Conservation (phyloP, 495 filamentous ascomycete species). For the Hyaloscypha bicolor region DNA sequence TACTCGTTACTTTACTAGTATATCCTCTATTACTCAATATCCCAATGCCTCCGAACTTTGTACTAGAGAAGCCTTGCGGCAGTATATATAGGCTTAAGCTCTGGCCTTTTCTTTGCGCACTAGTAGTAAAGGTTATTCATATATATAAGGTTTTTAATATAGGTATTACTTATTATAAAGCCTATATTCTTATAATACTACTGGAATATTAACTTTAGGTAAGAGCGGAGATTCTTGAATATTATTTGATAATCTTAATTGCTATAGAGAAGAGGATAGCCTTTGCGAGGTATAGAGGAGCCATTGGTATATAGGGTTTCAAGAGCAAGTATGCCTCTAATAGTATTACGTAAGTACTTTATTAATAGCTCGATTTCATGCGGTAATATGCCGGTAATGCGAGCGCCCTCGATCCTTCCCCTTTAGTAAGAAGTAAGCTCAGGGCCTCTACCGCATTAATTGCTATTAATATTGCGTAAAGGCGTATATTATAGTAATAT, state of each 20-base stretch:
- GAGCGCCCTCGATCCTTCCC: no score
- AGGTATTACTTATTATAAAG: background rate
- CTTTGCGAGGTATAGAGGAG: background rate
- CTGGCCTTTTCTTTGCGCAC: background rate
- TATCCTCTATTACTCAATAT: background rate
- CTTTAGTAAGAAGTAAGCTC: no score
- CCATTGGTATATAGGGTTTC: background rate
- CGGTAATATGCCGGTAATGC: no score
- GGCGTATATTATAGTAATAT: no score
- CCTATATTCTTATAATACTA: background rate
- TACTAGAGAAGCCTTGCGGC: background rate
- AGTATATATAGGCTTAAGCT: background rate
- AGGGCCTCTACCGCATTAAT: no score
- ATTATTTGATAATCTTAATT: background rate
- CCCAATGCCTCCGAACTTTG: background rate
- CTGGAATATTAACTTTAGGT: background rate
- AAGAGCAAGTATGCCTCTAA: no score
- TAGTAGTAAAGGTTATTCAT: background rate
- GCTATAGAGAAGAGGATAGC: background rate
- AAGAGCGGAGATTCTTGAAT: background rate
- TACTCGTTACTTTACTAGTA: no score
- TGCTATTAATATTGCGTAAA: no score
- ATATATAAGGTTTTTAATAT: background rate
- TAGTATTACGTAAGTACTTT: no score
- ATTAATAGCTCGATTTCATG: no score